These are phyloP conservation scores for Oryza nivara DNA, from an alignment of 176 grass and related monocot genomes.

Conservation along the genomic window DNA sequence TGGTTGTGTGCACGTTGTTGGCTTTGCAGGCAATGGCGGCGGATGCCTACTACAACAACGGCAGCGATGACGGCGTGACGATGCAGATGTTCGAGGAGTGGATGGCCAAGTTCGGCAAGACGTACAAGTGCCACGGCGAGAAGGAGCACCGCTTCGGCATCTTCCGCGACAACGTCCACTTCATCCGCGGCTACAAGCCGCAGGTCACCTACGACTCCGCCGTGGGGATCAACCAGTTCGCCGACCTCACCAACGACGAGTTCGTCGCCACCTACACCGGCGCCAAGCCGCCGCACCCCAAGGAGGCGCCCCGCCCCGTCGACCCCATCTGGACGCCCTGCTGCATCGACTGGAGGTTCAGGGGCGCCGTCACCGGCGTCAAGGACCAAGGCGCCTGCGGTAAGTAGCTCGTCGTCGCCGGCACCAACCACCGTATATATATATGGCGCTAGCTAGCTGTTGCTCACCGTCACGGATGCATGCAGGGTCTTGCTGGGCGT, in stretches of 20 bases:
- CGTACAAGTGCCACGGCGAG: conserved; percentile 22
- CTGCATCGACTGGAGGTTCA: conserved; percentile 34
- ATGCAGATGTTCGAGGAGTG: conserved; percentile 35
- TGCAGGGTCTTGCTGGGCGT: conserved; percentile 45
- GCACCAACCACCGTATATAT: no score
- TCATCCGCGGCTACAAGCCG: conserved; percentile 9
- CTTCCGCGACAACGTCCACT: conserved; percentile 34
- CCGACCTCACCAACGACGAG: conserved; percentile 27
- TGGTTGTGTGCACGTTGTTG: neutral
- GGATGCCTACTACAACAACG: neutral
- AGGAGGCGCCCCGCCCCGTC: neutral
- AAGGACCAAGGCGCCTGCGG: conserved; percentile 29
- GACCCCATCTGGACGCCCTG: conserved; percentile 4
- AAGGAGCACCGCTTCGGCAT: conserved; percentile 15
- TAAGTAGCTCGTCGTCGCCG: neutral
- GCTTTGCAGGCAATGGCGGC: neutral
- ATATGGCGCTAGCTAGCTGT: no score
- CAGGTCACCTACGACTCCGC: neutral
- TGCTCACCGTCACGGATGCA: no score
- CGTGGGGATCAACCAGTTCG: conserved; percentile 22
- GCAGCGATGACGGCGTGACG: neutral
- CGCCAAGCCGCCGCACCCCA: neutral
- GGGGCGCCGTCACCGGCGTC: conserved; percentile 29
- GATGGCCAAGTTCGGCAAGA: conserved; percentile 3
- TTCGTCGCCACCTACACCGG: conserved; percentile 25